Evolutionary conservation across 768 basidiomycete genomes (phyloP), one percentile per base, ranked within the genome.

Genomic region (Tricholoma sp.): DNA sequence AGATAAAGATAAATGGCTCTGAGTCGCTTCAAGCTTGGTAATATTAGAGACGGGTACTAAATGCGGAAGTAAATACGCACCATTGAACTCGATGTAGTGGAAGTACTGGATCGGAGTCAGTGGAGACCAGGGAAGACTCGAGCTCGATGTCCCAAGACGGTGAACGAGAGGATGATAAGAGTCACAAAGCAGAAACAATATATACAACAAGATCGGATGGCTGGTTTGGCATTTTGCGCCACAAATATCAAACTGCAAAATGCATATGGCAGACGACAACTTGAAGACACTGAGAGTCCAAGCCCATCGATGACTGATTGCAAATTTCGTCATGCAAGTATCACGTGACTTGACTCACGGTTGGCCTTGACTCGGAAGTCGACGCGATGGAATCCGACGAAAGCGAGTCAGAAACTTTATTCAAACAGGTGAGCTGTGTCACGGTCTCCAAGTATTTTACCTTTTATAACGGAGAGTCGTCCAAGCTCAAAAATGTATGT

Each of bases 401-500:
- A 43, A 64, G 65, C 59, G 57, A 49, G 52, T 61, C 50, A 60
- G 67, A 27, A 69, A 67, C 60, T 10, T 64, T 74, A 12, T 81
- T 81, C 59, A 68, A 72, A 61, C 64, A 69, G 67, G 79, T 79
- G 55, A 54, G 65, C 53, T 34, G 31, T n/a, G 11, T n/a, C n/a
- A n/a, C n/a, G n/a, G n/a, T 18, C 35, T 24, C 39, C 16, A n/a
- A 24, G 12, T 16, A 10, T 57, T 29, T 2, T 7, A 21, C 8
- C 11, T 39, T 43, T 9, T 24, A 9, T 18, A 16, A 24, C 45
- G 5, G 61, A n/a, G 5, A 37, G n/a, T 45, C 14, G n/a, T 52
- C 21, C 16, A 56, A 83, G 81, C 69, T 83, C 55, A 98, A 94
- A 74, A 72, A 76, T 19, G 73, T 84, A 27, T 96, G 94, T 64